Evolutionary conservation across 305 asterid species (phyloP).

Genomic region (Fraxinus greggii): DNA sequence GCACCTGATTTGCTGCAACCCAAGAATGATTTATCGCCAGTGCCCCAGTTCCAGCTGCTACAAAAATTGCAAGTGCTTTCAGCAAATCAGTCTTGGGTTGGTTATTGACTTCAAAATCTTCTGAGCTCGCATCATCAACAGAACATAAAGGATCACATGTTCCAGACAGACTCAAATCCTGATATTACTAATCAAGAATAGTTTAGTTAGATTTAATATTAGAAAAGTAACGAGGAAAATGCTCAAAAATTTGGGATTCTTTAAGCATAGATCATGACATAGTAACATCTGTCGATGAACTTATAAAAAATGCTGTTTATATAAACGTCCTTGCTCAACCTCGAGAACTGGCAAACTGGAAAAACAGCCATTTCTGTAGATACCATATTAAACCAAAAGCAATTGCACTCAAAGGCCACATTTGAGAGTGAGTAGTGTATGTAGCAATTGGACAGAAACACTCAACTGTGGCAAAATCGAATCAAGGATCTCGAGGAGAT

Average conservation of each 20-base stretch:
- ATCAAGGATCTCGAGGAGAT: background rate
- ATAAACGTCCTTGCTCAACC: conserved; percentile 6
- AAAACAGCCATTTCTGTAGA: background rate
- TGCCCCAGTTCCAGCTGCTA: conserved; percentile 82
- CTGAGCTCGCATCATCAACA: conserved; percentile 77
- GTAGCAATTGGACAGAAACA: conserved; percentile 9
- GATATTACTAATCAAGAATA: background rate
- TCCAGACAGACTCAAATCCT: conserved; percentile 57
- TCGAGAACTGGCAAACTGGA: conserved; percentile 12
- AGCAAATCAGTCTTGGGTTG: conserved; percentile 82
- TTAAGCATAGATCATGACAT: conserved; percentile 12
- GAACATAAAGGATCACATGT: conserved; percentile 95
- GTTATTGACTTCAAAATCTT: conserved; percentile 64
- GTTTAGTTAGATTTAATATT: background rate
- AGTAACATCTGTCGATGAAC: background rate
- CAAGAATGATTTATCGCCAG: conserved; percentile 91
- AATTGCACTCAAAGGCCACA: background rate
- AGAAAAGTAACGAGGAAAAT: background rate
- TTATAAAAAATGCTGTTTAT: background rate
- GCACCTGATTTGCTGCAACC: conserved; percentile 96
- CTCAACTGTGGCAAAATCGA: background rate
- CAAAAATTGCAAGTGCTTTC: conserved; percentile 85
- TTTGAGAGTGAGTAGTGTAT: background rate
- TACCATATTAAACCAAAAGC: background rate
- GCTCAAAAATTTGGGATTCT: background rate